A percentile compares a stretch with the other conserved stretches of the same genome.
Evolutionary conservation across 2,329 filamentous ascomycete species (phyloP).

Genomic region (Fusarium oxysporum): DNA sequence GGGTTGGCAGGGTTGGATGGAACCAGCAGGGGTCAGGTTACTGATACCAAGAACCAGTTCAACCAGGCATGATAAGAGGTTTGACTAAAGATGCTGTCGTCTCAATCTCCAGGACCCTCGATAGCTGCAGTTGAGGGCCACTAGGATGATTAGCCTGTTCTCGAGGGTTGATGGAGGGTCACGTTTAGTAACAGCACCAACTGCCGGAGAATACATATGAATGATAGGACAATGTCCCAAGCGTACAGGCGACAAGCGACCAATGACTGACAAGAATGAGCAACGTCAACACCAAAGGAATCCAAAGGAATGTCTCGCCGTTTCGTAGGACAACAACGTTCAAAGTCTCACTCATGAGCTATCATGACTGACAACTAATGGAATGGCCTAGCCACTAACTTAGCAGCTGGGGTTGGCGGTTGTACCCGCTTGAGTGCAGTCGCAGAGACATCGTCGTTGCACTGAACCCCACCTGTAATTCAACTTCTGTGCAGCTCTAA

Average conservation of each 20-base stretch:
- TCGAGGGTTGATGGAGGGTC: slow-evolving; percentile 11
- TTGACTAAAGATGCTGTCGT: slow-evolving; percentile 23
- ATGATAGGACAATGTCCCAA: slow-evolving; percentile 1
- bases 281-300: neutral
- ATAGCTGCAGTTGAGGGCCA: slow-evolving; percentile 17
- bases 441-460: neutral
- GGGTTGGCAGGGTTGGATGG: slow-evolving; percentile 20
- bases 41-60: slow-evolving; percentile 32
- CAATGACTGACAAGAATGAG: neutral
- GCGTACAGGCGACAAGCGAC: neutral
- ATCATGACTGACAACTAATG: slow-evolving; percentile 1
- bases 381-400: neutral
- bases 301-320: neutral
- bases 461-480: slow-evolving; percentile 34
- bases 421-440: slow-evolving; percentile 28
- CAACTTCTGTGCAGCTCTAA: slow-evolving; percentile 18
- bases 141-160: slow-evolving; percentile 23
- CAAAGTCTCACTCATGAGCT: slow-evolving; percentile 3
- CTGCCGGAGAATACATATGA: slow-evolving; percentile 8
- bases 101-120: slow-evolving; percentile 17
- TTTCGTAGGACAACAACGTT: slow-evolving; percentile 12
- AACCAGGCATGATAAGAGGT: slow-evolving; percentile 30
- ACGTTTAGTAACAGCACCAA: slow-evolving; percentile 1
- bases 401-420: slow-evolving; percentile 12
- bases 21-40: slow-evolving; percentile 23